Evolutionary conservation across 306 rosid species (phyloP), one percentile per base, ranked within the genome.

Genomic region (Macrotyloma uniflorum): DNA sequence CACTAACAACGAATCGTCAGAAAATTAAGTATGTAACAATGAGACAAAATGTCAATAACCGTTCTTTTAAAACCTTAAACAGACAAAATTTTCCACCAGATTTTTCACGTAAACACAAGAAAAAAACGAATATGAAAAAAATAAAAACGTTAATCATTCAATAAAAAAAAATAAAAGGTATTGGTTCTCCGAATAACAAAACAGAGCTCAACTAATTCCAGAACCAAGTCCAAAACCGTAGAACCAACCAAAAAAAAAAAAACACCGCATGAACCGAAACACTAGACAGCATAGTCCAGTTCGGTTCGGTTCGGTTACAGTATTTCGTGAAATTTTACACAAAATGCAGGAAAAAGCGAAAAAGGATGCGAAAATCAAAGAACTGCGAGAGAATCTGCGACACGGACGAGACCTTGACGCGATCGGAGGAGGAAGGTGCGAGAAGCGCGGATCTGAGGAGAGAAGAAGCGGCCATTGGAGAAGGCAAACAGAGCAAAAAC

Each of bases 401-500:
- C 40, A 72, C 47, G 18, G 7, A 7, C 13, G 54, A 35, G 69
- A 92, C 97, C 93, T 90, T 87, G 67, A 75, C 75, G 45, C 76
- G 75, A 47, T 80, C 84, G 40, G 87, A n/a, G 12, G 84, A 85
- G 10, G 91, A 70, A 32, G 97, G 55, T 81, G 88, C 33, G 36
- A 86, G 24, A 45, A 70, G 13, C 1, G 90, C 63, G 75, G 97
- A 95, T 92, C 98, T 80, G 62, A 92, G 83, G 10, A 91, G 68
- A 24, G 91, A 87, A 22, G 96, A 87, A 51, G 85, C 86, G 36
- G 93, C 97, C 98, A 95, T 95, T 80, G 84, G 35, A 72, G 85
- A 11, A 67, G 63, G 14, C 32, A 75, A 54, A 22, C 16, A 49
- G 32, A 75, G 79, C 79, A 35, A 72, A 70, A 83, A 77, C 49